Base-by-base conservation (phyloP, 2,329 filamentous ascomycete species). In the Aureobasidium sp. region DNA sequence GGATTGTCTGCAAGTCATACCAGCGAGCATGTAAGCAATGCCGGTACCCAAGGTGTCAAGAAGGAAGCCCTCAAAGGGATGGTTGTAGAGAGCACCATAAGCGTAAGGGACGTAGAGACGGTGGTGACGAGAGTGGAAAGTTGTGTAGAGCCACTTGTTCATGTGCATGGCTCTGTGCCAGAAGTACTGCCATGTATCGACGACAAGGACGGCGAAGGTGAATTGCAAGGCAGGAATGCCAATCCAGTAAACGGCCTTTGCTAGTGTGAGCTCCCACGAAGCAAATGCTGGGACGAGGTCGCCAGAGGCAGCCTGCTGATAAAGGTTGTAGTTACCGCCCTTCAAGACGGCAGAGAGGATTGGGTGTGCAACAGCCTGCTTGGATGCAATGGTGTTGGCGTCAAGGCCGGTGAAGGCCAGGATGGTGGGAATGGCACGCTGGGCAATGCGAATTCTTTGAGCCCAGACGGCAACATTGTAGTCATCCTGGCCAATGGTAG, bases 131-230 rank as follows among this genome's bases (percentile, higher is more conserved):
- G 92, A 93, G 78, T 97, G 94, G 78, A 97, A 94, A 61, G 87
- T 89, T 65, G 87, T 88, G 80, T 97, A 97, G 68, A 99, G 83
- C 89, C 90, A 97, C 75, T 90, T 92, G 79, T 97, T 97, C 79
- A 94, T 82, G 77, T 99, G 94, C 94, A 99, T 99, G 63, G 88
- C 84, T 42, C 94, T 90, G 76, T 99, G 94, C 70, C 93, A 82
- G 77, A 97, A 96, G 78, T 99, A 99, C 74, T 99, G 93, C 94
- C 94, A 99, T 48, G 91, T 94, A 76, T 99, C 94, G 68, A 97
- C 84, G 67, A 95, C 80, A 66, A 84, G 77, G 64, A 93, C 83
- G 27, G 87, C 94, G 55, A 89, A 70, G 63, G 84, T 77, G 71
- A 96, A 89, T 74, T 97, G 93, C 53, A 93, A 61, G 3, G 79